phyloP scores from a whole-genome alignment of 2,329 filamentous ascomycete species.

The Colletotrichum lentis region DNA sequence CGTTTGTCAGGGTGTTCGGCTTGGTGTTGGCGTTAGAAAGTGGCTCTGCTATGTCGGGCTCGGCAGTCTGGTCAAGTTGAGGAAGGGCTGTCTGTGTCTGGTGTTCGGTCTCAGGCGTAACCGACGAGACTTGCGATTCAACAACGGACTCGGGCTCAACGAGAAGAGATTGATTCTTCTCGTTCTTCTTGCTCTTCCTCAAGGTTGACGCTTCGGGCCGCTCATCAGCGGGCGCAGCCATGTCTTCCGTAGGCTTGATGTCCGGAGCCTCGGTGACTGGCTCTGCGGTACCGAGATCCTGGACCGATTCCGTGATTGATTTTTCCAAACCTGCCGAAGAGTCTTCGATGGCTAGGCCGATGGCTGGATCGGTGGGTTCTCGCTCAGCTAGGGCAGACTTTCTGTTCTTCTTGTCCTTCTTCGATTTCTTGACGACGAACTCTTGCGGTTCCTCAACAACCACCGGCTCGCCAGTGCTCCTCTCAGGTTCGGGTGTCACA shows the following conservation, averaged over 20 bases:
- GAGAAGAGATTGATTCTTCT: slow-evolving; percentile 7
- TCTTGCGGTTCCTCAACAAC: slow-evolving; percentile 7
- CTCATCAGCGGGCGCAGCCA: neutral
- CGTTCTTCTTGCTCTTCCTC: slow-evolving; percentile 1
- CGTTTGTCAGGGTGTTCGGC: neutral
- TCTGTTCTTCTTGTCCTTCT: slow-evolving; percentile 47
- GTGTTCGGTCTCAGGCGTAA: neutral
- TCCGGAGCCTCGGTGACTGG: neutral
- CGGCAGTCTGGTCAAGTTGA: neutral
- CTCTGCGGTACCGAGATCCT: neutral
- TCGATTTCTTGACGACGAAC: slow-evolving; percentile 40
- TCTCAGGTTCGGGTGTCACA: neutral
- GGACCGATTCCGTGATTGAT: too few relatives aligned
- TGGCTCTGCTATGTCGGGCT: neutral
- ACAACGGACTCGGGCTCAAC: neutral
- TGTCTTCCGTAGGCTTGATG: neutral
- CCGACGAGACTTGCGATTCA: neutral
- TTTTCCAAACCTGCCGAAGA: neutral
- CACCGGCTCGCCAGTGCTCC: neutral
- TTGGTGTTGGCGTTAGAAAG: neutral
- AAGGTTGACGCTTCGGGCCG: neutral
- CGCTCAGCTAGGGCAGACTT: slow-evolving; percentile 25
- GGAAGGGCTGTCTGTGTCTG: neutral
- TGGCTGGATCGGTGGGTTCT: neutral
- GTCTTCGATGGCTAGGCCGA: neutral